Evolutionary conservation across 371 early-diverging fungal species (phyloP).

Genomic region (Nematocida homosporus): DNA sequence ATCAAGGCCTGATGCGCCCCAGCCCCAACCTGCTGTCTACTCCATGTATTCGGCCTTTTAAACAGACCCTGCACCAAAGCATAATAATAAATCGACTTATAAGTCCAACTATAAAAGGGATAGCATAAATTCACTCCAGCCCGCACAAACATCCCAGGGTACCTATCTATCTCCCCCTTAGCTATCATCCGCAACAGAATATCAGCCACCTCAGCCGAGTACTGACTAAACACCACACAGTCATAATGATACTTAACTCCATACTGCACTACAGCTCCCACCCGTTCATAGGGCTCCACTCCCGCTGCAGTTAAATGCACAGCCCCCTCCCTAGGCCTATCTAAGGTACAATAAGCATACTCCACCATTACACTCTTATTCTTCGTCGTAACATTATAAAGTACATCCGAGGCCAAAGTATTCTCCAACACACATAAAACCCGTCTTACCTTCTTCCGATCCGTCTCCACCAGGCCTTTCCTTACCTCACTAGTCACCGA

Average conservation of each 20-base stretch:
- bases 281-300: neutral
- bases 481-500: constrained; percentile 23
- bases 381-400: neutral
- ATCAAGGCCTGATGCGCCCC: constrained; percentile 13
- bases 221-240: neutral
- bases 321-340: neutral
- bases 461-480: constrained; percentile 22
- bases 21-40: neutral
- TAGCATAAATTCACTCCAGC: constrained; percentile 10
- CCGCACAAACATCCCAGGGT: constrained; percentile 6
- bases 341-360: constrained; percentile 15
- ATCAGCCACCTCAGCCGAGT: constrained; percentile 5
- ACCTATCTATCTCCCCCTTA: constrained; percentile 13
- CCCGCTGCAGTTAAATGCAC: neutral
- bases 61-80: neutral
- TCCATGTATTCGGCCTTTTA: neutral
- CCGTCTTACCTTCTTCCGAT: constrained; percentile 6
- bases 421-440: constrained; percentile 36
- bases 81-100: constrained; percentile 38
- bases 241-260: neutral
- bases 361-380: constrained; percentile 11
- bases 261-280: neutral
- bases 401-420: constrained; percentile 10
- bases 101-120: constrained; percentile 28
- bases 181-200: constrained; percentile 14